phyloP scores from a whole-genome alignment of 495 filamentous ascomycete genomes.

The Hypoxylon rickii region DNA sequence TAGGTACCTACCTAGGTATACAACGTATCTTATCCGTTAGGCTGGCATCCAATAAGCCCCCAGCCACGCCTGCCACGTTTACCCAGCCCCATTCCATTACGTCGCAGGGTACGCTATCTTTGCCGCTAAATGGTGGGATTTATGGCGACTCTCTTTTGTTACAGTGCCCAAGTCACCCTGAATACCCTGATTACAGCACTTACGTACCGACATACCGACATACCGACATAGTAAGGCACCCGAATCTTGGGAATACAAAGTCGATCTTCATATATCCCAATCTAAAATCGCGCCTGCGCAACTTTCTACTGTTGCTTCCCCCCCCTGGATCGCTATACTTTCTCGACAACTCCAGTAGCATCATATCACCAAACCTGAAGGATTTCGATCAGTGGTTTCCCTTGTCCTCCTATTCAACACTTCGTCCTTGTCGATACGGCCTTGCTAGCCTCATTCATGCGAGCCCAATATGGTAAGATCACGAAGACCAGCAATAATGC shows the following conservation, averaged over 20 bases:
- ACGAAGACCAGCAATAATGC: not conserved
- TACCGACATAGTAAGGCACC: too few relatives aligned
- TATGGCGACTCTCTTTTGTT: conserved; percentile 20
- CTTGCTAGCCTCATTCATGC: conserved; percentile 30
- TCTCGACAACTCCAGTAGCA: not conserved
- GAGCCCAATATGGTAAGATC: conserved; percentile 40
- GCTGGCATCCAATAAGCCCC: conserved; percentile 8
- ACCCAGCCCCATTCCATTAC: conserved; percentile 41
- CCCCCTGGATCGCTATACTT: not conserved
- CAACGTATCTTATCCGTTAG: too few relatives aligned
- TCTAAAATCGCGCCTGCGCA: conserved; percentile 16
- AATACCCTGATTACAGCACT: conserved; percentile 6
- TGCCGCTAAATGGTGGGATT: conserved; percentile 2
- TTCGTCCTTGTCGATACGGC: conserved; percentile 12
- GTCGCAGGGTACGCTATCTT: conserved; percentile 27
- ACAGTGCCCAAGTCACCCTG: conserved; percentile 1
- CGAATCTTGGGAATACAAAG: conserved; percentile 19
- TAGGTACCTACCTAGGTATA: not conserved
- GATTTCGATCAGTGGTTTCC: not conserved
- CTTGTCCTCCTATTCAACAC: not conserved
- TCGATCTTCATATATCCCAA: conserved; percentile 20
- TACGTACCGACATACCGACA: too few relatives aligned
- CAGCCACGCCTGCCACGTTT: conserved; percentile 34
- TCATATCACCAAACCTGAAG: not conserved
- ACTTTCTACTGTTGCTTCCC: conserved; percentile 2